Evolutionary conservation across 2,329 filamentous ascomycete genomes (phyloP), one percentile per base, ranked within the genome.

Genomic region (Colletotrichum tamarilloi): DNA sequence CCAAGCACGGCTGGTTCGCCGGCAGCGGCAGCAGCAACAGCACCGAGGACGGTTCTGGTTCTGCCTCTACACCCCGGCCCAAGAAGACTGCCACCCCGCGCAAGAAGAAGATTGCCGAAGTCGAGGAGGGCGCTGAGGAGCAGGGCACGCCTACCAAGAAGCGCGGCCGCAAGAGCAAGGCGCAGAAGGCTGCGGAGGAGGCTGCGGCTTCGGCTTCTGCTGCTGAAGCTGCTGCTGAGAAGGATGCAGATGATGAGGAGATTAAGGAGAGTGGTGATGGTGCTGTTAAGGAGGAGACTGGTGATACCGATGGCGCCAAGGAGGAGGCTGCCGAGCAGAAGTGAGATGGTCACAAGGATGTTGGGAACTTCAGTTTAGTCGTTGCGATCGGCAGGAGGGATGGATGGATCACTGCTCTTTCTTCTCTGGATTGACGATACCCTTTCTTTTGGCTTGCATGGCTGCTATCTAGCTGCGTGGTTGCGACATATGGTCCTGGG

Each of bases 71-170:
- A 8, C 42, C 65, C 7, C 58, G 65, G 8, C 57, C 59, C 55
- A 73, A 60, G 52, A 73, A 73, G 42, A 24, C 46, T 4, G 42
- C 66, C 32, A 62, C 2, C 26, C 57, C 67, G 12, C 71, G 66
- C 56, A 73, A 71, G 62, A 73, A 73, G 56, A 73, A 71, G 62
- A 28, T 65, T 4, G 32, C 56, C 5, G 59, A 62, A 26, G 46
- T 28, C 7, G 56, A 66, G 12, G 56, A 56, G 19, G 67, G 28
- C 4, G 67, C 28, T 1, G 68, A 59, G 19, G 52, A 35, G 14
- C 49, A 71, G 16, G 67, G 58, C 22, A 62, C 71, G 12, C 71
- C 71, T 1, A 38, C 49, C 26, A 73, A 57, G 56, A 73, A 73
- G 70, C 68, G 68, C 24, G 30, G 66, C 8, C 71, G 71, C 55